phyloP scores from a whole-genome alignment of 768 basidiomycete species.

The Infundibulicybe gibba region DNA sequence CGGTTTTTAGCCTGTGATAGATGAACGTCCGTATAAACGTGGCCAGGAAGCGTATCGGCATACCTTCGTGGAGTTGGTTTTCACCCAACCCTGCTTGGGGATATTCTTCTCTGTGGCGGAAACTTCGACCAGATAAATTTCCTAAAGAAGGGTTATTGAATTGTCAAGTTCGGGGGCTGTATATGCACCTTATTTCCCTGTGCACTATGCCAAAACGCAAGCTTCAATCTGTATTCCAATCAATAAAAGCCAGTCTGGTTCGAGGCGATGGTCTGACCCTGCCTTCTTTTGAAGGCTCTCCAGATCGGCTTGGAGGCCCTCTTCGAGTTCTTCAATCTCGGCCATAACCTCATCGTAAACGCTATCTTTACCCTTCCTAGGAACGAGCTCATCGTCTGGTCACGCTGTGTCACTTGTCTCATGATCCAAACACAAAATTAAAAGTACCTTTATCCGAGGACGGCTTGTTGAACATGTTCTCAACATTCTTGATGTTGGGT shows the following conservation, averaged over 20 bases:
- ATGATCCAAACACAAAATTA: neutral
- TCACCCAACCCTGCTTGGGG: conserved; percentile 77
- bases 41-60: conserved; percentile 2
- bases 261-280: conserved; percentile 39
- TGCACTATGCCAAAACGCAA: conserved; percentile 53
- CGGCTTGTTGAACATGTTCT: conserved; percentile 61
- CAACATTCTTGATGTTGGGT: conserved; percentile 68
- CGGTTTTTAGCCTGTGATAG: conserved; percentile 59
- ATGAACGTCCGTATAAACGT: neutral
- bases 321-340: conserved; percentile 71
- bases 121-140: conserved; percentile 87
- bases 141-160: conserved; percentile 36
- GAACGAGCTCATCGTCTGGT: conserved; percentile 72
- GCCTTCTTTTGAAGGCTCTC: conserved; percentile 63
- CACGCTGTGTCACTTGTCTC: conserved; percentile 1
- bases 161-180: neutral
- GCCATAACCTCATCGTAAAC: conserved; percentile 75
- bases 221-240: conserved; percentile 1
- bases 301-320: conserved; percentile 63
- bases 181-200: conserved; percentile 70
- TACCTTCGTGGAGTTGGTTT: conserved; percentile 79
- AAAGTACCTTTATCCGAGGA: conserved; percentile 54
- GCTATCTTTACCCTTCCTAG: conserved; percentile 81
- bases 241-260: too few relatives aligned
- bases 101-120: conserved; percentile 54